A percentile compares a stretch with the other conserved stretches of the same genome.
phyloP scores from a whole-genome alignment of 257 asterid species.

The Prunella vulgaris region DNA sequence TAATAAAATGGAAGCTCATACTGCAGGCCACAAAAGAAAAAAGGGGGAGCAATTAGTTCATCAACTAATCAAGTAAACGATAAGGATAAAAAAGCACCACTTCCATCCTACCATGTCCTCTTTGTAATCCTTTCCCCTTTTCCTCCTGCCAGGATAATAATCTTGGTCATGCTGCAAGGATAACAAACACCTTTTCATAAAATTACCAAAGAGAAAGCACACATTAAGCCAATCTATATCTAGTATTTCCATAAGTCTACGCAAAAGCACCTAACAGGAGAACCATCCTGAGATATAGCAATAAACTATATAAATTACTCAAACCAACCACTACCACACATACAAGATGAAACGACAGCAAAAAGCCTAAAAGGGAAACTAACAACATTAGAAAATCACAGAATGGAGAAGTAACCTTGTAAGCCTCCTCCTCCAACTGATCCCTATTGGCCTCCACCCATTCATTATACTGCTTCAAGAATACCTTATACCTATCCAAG shows the following conservation, averaged over 20 bases:
- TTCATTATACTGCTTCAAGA: slow-evolving; percentile 79
- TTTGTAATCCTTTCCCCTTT: slow-evolving; percentile 86
- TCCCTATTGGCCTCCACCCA: slow-evolving; percentile 84
- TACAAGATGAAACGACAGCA: neutral
- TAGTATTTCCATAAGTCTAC: neutral
- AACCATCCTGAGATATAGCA: neutral
- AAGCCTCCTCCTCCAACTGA: slow-evolving; percentile 76
- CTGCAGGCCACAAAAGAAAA: slow-evolving; percentile 48
- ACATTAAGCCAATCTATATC: neutral
- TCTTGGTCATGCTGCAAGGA: slow-evolving; percentile 78
- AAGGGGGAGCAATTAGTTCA: slow-evolving; percentile 28
- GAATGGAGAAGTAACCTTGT: slow-evolving; percentile 50
- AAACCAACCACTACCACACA: neutral
- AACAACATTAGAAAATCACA: neutral
- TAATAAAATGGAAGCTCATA: slow-evolving; percentile 93
- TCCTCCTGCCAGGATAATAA: slow-evolving; percentile 93
- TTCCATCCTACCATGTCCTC: slow-evolving; percentile 70
- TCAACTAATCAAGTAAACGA: neutral
- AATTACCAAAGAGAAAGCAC: neutral
- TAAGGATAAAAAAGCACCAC: neutral
- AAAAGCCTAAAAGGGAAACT: neutral
- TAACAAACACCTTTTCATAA: neutral
- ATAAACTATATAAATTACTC: neutral
- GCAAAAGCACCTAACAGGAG: neutral
- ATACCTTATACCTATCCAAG: slow-evolving; percentile 74